Evolutionary conservation across 148 eudicot genomes (phyloP).

Genomic region (Chenopodium quinoa): DNA sequence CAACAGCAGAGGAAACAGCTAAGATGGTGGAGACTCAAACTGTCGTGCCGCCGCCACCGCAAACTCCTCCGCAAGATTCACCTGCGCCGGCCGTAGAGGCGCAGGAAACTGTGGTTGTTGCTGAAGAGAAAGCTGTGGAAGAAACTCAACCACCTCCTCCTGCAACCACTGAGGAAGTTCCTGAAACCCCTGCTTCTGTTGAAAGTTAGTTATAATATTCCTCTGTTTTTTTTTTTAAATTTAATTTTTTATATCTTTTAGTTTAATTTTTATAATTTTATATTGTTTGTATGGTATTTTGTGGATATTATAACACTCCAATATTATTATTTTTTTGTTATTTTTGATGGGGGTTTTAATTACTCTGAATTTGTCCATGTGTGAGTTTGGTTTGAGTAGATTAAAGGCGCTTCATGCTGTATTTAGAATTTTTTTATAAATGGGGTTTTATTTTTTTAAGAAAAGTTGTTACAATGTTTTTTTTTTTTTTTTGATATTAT

Average conservation of each 20-base stretch:
- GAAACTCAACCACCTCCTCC: slow-evolving; percentile 10
- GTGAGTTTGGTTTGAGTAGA: no score
- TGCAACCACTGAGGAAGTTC: slow-evolving; percentile 36
- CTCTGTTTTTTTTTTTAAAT: background rate
- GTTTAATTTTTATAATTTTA: no score
- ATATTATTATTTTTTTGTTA: background rate
- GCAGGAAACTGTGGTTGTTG: background rate
- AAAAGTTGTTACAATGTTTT: background rate
- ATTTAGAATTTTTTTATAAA: no score
- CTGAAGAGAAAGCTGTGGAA: slow-evolving; percentile 46
- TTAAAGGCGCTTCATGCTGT: background rate
- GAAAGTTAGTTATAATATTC: slow-evolving; percentile 40
- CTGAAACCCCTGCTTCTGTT: slow-evolving; percentile 33
- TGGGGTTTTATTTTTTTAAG: no score
- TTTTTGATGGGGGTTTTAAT: background rate
- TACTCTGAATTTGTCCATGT: no score
- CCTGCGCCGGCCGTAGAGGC: background rate
- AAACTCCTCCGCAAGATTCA: slow-evolving; percentile 16
- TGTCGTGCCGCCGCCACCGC: background rate
- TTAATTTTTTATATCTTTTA: background rate
- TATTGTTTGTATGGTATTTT: no score
- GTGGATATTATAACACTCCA: no score
- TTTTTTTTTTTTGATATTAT: no score
- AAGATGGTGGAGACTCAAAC: slow-evolving; percentile 20
- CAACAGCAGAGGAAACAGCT: slow-evolving; percentile 6